Evolutionary conservation across 2,329 filamentous ascomycete species (phyloP), one percentile per base, ranked within the genome.

Genomic region (Cladosporium velox): DNA sequence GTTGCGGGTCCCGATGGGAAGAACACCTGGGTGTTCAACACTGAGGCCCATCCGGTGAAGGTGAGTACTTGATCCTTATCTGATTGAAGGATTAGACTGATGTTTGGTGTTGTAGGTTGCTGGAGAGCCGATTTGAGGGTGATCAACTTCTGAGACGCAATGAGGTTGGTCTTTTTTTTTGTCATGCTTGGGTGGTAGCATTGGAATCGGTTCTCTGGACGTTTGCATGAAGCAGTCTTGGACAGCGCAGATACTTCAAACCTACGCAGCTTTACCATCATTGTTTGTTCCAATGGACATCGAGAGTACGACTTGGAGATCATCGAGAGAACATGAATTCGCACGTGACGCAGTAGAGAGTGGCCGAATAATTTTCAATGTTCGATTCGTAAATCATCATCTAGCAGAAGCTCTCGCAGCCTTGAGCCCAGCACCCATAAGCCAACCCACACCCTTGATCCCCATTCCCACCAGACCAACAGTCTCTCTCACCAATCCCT

Each of bases 21-120:
- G 26, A 87, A 89, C 68, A 72, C 77, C 30, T 89, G 82, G 74
- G 87, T 89, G 14, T 88, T 84, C 71, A 89, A 88, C 70, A 89
- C 87, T 0, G 87, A 90, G 75, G 87, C 86, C 26, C 87, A 90
- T 79, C 87, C 87, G 3, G 77, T 87, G 30, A 83, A 77, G 73
- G 80, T 85, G 47, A 38, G n/a, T n/a, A n/a, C n/a, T n/a, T n/a
- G n/a, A n/a, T n/a, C n/a, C n/a, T n/a, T n/a, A n/a, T n/a, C n/a
- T n/a, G n/a, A n/a, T n/a, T n/a, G n/a, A n/a, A n/a, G 52, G 18
- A 7, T 12, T 5, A 2, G 28, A n/a, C 52, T 55, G 32, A 55
- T 11, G 3, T n/a, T 32, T 12, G 6, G 12, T 54, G 10, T 30
- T 30, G n/a, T 6, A 55, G 52, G 52, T 55, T n/a, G 52, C 52